Evolutionary conservation across 2,329 filamentous ascomycete genomes (phyloP).

Genomic region (Talaromyces atroroseus): DNA sequence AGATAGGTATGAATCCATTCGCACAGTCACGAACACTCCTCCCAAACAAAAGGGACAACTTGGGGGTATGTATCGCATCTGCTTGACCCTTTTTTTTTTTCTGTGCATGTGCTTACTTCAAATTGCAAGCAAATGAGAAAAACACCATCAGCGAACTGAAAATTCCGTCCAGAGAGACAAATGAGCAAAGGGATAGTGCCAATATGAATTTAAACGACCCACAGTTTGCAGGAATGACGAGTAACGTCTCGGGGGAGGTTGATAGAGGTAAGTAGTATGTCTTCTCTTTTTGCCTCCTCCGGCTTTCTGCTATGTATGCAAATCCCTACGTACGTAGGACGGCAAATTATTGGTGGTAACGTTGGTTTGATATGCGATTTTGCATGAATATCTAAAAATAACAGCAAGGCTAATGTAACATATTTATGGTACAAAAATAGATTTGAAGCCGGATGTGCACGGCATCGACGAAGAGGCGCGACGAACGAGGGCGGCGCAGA

Average conservation of each 20-base stretch:
- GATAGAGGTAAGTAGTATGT: conserved; percentile 31
- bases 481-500: conserved; percentile 46
- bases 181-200: conserved; percentile 34
- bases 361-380: neutral
- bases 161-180: conserved; percentile 18
- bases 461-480: conserved; percentile 34
- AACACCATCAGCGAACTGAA: conserved; percentile 31
- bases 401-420: conserved; percentile 27
- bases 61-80: conserved; percentile 46
- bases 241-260: conserved; percentile 31
- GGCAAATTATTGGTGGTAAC: neutral
- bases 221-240: conserved; percentile 52
- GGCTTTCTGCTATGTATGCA: neutral
- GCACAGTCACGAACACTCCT: conserved; percentile 46
- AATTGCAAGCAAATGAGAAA: conserved; percentile 17
- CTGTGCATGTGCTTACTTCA: no score
- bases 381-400: neutral
- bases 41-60: conserved; percentile 54
- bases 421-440: conserved; percentile 35
- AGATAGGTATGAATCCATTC: conserved; percentile 53
- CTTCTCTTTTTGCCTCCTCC: neutral
- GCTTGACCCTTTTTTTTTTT: no score
- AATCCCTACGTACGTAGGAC: neutral
- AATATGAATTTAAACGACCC: conserved; percentile 48
- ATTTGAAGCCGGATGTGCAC: conserved; percentile 30